phyloP scores from a whole-genome alignment of 257 asterid genomes.

The Penstemon eatonii region DNA sequence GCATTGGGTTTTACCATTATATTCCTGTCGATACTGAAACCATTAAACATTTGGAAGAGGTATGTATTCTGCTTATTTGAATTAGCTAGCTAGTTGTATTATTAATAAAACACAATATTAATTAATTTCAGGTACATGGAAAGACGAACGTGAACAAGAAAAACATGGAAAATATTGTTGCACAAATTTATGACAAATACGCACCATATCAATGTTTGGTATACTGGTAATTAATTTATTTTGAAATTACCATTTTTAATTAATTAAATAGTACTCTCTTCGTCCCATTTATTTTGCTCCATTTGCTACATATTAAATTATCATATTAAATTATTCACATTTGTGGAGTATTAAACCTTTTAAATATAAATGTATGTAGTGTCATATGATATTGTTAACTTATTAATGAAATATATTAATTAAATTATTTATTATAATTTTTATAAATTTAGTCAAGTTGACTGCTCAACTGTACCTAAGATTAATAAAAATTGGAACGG shows the following conservation, averaged over 20 bases:
- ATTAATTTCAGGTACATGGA: slow-evolving; percentile 34
- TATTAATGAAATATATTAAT: too few relatives aligned
- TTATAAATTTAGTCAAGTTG: background rate
- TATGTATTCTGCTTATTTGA: background rate
- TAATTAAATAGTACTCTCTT: too few relatives aligned
- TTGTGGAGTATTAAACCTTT: background rate
- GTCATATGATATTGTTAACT: too few relatives aligned
- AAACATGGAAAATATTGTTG: slow-evolving; percentile 1
- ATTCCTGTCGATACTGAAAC: slow-evolving; percentile 54
- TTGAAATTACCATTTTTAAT: too few relatives aligned
- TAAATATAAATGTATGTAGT: too few relatives aligned
- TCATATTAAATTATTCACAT: too few relatives aligned
- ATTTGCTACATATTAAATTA: too few relatives aligned
- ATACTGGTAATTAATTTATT: slow-evolving; percentile 42
- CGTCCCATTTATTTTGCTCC: too few relatives aligned
- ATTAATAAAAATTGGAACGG: background rate
- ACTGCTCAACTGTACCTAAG: background rate
- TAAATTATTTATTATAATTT: background rate
- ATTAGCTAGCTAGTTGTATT: background rate
- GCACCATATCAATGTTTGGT: slow-evolving; percentile 56
- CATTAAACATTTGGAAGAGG: slow-evolving; percentile 43
- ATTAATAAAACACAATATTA: too few relatives aligned
- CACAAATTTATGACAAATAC: slow-evolving; percentile 38
- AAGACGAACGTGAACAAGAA: slow-evolving; percentile 1
- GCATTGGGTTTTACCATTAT: slow-evolving; percentile 38